Evolutionary conservation across 805 yeast genomes (phyloP), one percentile per base, ranked within the genome.

Genomic region (Komagataella pastoris): DNA sequence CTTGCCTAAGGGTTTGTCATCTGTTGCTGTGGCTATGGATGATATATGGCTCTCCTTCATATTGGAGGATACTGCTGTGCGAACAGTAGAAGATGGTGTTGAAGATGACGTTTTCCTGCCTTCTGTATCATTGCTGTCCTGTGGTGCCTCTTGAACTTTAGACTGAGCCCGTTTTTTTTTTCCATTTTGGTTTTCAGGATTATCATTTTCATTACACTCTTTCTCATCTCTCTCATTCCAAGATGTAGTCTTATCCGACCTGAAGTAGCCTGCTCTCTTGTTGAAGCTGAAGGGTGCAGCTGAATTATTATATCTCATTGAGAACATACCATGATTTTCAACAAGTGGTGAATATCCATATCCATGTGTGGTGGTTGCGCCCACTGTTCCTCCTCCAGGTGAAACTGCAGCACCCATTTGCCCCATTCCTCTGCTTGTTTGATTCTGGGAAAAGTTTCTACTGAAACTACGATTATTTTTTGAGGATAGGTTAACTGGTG

Each of bases 401-500:
- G 19, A 17, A n/a, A 44, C 6, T 21, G 47, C 7, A 21, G 51
- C 14, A n/a, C 21, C 43, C 46, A 14, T 30, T 21, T 49, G 50
- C 4, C 21, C 47, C 10, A 24, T n/a, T n/a, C 40, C 44, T 18
- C 43, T 30, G 40, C 4, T 30, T 3, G 5, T 14, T 4, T 10
- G 40, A 30, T 30, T 10, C 40, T 30, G 40, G 14, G 40, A 30
- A 10, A 30, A 30, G 14, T 10, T 30, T 10, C 40, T 30, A 10
- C 40, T 14, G 8, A 30, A 30, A 30, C 6, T 30, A 14, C 40
- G 40, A 8, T 30, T 30, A 30, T 10, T 70, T 61, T 75, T 71
- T 54, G 70, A 64, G 47, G 75, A 75, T 54, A 83, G 72, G 59
- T 82, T 81, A 44, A 86, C 81, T 2, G 95, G 95, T 3, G 95